phyloP scores from a whole-genome alignment of 1,139 yeast genomes.

The Torulaspora pretoriensis region DNA sequence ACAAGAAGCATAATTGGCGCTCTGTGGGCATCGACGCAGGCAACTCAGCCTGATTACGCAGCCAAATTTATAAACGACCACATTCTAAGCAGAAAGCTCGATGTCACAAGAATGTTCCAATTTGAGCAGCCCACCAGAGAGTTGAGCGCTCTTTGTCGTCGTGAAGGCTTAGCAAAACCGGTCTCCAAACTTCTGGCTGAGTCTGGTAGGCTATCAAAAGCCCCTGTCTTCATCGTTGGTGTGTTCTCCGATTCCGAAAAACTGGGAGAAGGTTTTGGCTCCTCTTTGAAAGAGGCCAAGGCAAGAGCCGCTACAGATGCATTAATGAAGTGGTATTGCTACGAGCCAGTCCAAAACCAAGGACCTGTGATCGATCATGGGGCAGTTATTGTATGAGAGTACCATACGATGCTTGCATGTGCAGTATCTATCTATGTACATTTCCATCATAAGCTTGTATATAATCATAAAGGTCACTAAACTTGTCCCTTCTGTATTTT shows the following conservation, averaged over 20 bases:
- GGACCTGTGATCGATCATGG: conserved; percentile 42
- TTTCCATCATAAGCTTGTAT: conserved; percentile 8
- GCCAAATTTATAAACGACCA: conserved; percentile 67
- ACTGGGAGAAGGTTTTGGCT: conserved; percentile 92
- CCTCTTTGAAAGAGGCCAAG: conserved; percentile 88
- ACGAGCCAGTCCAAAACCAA: conserved; percentile 60
- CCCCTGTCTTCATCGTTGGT: conserved; percentile 88
- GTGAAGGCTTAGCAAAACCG: conserved; percentile 73
- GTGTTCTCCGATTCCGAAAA: conserved; percentile 79
- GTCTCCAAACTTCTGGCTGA: conserved; percentile 83
- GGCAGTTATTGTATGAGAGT: conserved; percentile 39
- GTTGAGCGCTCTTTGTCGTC: conserved; percentile 69
- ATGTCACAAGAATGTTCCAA: conserved; percentile 66
- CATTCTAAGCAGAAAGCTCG: conserved; percentile 73
- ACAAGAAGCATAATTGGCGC: conserved; percentile 74
- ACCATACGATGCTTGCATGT: conserved; percentile 7
- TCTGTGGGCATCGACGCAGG: conserved; percentile 51
- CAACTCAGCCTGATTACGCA: conserved; percentile 39
- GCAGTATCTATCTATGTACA: conserved; percentile 3
- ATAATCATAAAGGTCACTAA: conserved; percentile 7
- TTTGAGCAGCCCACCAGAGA: conserved; percentile 86
- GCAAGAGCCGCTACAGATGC: conserved; percentile 90
- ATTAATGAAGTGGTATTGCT: conserved; percentile 85
- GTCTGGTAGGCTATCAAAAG: conserved; percentile 80
- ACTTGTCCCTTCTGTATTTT: neutral